These are phyloP conservation scores for Theobroma grandiflorum DNA, from an alignment of 441 rosid species.

Conservation along the genomic window DNA sequence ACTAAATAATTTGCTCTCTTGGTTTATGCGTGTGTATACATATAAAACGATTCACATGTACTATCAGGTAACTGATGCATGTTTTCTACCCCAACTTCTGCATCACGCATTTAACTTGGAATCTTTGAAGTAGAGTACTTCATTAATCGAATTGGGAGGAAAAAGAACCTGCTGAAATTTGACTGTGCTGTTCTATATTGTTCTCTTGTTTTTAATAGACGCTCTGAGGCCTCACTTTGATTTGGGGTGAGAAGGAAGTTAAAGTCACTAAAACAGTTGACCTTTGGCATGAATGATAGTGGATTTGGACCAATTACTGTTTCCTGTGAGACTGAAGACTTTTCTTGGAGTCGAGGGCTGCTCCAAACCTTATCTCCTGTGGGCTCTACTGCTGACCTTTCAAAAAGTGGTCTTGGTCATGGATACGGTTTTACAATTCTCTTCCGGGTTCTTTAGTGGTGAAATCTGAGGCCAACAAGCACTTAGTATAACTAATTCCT, in stretches of 20 bases:
- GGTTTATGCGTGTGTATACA: neutral
- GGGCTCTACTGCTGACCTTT: neutral
- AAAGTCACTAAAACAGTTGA: neutral
- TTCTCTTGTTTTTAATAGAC: too few species aligned
- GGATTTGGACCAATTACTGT: neutral
- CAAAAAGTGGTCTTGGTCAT: neutral
- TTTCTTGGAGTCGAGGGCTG: neutral
- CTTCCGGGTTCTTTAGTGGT: neutral
- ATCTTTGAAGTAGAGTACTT: neutral
- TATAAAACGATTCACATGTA: neutral
- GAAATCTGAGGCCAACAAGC: neutral
- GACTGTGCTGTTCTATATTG: neutral
- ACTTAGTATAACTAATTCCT: neutral
- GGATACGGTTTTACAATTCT: neutral
- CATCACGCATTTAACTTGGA: slow-evolving; percentile 2
- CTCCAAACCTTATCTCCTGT: neutral
- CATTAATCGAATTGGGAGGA: neutral
- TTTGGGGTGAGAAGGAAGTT: neutral
- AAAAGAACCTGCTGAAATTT: slow-evolving; percentile 9
- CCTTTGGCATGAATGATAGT: neutral
- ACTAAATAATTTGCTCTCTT: neutral
- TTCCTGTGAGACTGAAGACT: slow-evolving; percentile 11
- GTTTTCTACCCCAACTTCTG: neutral
- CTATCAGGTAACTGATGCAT: neutral
- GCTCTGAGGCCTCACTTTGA: too few species aligned